Evolutionary conservation across 78 protist species (phyloP), one percentile per base, ranked within the genome.

Genomic region (Dictyostelium brefeldianum): DNA sequence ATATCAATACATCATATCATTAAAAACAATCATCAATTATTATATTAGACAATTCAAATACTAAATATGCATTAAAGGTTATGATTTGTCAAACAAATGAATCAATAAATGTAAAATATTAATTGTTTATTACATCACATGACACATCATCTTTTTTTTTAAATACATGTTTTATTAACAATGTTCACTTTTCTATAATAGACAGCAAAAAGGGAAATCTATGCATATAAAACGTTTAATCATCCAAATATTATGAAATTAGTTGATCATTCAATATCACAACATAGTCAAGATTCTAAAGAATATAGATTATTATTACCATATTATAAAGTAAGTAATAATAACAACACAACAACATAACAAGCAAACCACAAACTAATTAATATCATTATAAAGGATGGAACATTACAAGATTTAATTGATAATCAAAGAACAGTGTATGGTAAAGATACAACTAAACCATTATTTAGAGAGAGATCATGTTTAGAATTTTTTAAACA

Each of bases 21-120:
- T 18, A 54, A 17, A 54, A 54, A 3, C 18, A 54, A 54, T 18
- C 27, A 3, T 17, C 3, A 54, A 54, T 54, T 12, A 54, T 54
- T 18, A 10, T 10, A n/a, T n/a, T 73, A 73, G 46, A 67, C 17
- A 31, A 67, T 67, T 31, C 75, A 67, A 31, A 31, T 31, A 25
- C 75, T 67, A 84, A 54, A 57, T 84, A 84, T 74, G 95, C 95
- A 4, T 77, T 90, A n/a, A 90, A 90, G 43, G 67, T 78, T 59
- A 90, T 82, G 85, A 18, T 90, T 6, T 90, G 95, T 51, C 95
- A 90, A 78, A 90, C 95, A n/a, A 57, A 80, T 10, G 95, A 90
- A 53, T n/a, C 80, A 15, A 43, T 80, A 47, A 53, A 71, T 56
- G 92, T 84, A 29, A 46, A 17, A 43, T 36, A 22, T 51, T 12